Base-by-base conservation (phyloP, 441 rosid species). In the Manihot esculenta region DNA sequence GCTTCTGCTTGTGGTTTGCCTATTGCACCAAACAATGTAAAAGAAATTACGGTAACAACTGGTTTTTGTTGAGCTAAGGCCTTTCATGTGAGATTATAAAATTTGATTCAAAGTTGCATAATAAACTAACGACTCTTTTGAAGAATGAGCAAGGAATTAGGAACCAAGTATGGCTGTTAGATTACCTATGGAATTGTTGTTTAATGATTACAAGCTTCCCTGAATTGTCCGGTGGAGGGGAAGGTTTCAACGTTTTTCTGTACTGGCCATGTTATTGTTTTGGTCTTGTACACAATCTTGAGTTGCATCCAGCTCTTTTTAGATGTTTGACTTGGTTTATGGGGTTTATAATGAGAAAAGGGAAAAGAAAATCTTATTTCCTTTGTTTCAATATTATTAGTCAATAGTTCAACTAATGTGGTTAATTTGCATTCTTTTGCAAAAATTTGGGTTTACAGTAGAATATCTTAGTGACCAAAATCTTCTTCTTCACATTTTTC, bases 71-170 rank as follows among this genome's bases (percentile, higher is more conserved):
- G 53, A 68, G 11, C 23, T 42, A 21, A 42, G 38, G 11, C 60
- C 33, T 51, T 1, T n/a, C 18, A 15, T n/a, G n/a, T n/a, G 12
- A 20, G 38, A n/a, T n/a, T 51, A 30, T 20, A 21, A 50, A 38
- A 50, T 65, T 66, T 50, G 14, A 33, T 62, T 64, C 68, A 64
- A 20, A 63, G 9, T 44, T 63, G n/a, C 26, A 57, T 49, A n/a
- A 33, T 33, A 7, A 66, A 49, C 14, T 66, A n/a, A 2, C 47
- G 23, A 10, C 18, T 11, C 5, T 66, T 18, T 33, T 27, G 47
- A 66, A 64, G 24, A 4, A 20, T 35, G 12, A 23, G 12, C 38
- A 27, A 33, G 38, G 15, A n/a, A n/a, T 64, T 27, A 27, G 33
- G 23, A 48, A 7, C 42, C 24, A 48, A 49, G 9, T 27, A 24